phyloP scores from a whole-genome alignment of 768 basidiomycete genomes.

The Botryobasidium botryosum region DNA sequence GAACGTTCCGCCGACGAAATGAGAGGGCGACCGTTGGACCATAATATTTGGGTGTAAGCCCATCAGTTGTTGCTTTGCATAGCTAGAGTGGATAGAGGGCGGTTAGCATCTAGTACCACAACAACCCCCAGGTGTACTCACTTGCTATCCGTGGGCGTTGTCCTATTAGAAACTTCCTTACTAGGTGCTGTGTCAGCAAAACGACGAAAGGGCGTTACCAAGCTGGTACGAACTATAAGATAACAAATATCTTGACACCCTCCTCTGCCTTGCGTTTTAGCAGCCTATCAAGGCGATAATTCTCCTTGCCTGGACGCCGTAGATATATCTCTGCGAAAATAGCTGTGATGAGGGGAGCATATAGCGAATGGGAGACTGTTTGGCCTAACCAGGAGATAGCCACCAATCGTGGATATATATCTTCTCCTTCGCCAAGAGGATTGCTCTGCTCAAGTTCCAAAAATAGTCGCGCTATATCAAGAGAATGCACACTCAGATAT shows the following conservation, averaged over 20 bases:
- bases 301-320: conserved; percentile 67
- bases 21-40: conserved; percentile 93
- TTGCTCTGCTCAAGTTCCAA: conserved; percentile 89
- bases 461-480: conserved; percentile 77
- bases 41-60: conserved; percentile 81
- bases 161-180: conserved; percentile 87
- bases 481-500: background rate
- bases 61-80: conserved; percentile 69
- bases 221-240: conserved; percentile 78
- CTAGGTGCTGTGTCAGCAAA: no score
- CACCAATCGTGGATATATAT: conserved; percentile 99
- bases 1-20: conserved; percentile 93
- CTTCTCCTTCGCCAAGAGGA: conserved; percentile 68
- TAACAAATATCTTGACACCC: conserved; percentile 90
- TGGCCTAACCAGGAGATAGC: conserved; percentile 66
- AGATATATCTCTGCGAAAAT: conserved; percentile 51
- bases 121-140: no score
- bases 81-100: conserved; percentile 27
- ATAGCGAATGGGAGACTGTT: background rate
- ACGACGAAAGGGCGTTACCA: no score
- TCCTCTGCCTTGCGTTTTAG: conserved; percentile 84
- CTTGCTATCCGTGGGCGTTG: conserved; percentile 90
- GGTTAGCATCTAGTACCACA: background rate
- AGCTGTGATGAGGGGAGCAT: conserved; percentile 5
- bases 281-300: conserved; percentile 73